These are phyloP conservation scores for Capronia epimyces DNA, from an alignment of 2,329 filamentous ascomycete genomes.

Conservation along the genomic window DNA sequence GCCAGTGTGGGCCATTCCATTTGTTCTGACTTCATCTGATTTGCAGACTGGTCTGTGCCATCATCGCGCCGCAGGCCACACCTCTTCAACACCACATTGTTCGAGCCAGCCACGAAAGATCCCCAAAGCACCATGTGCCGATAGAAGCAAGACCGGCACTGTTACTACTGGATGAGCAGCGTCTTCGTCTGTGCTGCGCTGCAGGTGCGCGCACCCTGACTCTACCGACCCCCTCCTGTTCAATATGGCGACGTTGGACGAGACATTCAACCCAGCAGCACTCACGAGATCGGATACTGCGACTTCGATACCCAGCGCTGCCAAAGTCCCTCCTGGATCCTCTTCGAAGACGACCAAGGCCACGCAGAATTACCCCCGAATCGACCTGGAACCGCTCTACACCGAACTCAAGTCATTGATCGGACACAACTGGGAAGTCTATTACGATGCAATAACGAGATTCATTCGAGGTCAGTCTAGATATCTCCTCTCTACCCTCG, in stretches of 20 bases:
- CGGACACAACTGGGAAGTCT: slow-evolving; percentile 55
- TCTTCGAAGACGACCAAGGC: slow-evolving; percentile 47
- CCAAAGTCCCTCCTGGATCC: slow-evolving; percentile 22
- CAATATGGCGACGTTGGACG: slow-evolving; percentile 28
- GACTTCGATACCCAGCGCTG: slow-evolving; percentile 16
- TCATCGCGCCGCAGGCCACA: background rate
- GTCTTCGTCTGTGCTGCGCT: slow-evolving; percentile 3
- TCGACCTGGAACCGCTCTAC: slow-evolving; percentile 60
- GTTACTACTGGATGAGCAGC: slow-evolving; percentile 9
- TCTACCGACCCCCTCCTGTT: background rate
- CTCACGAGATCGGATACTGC: slow-evolving; percentile 30
- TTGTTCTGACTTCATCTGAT: background rate
- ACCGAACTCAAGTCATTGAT: slow-evolving; percentile 56
- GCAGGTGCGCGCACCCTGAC: slow-evolving; percentile 2
- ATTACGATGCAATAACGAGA: slow-evolving; percentile 53
- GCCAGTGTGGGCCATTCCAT: background rate
- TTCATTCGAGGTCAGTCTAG: slow-evolving; percentile 52
- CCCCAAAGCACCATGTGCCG: background rate
- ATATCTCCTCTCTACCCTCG: background rate
- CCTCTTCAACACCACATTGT: background rate
- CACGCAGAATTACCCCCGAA: slow-evolving; percentile 51
- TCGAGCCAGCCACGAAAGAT: no score
- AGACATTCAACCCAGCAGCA: slow-evolving; percentile 33
- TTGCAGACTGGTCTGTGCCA: background rate
- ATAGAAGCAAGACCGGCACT: background rate